These are phyloP conservation scores for Populus alba DNA, from an alignment of 345 rosid species.

Conservation along the genomic window DNA sequence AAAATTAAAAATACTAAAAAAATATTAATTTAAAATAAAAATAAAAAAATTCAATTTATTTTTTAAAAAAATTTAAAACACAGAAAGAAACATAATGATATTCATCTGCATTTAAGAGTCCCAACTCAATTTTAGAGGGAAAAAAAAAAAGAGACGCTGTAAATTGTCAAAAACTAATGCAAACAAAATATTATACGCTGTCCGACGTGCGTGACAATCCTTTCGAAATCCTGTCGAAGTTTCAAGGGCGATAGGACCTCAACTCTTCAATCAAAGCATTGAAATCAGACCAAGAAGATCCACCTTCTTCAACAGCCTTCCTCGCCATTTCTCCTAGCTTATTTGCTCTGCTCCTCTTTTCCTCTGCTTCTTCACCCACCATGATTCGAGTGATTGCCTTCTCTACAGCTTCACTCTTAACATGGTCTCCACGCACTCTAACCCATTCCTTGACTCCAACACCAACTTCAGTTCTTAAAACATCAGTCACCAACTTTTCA, in stretches of 20 bases:
- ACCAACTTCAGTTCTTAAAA: slow-evolving; percentile 22
- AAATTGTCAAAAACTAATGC: not conserved
- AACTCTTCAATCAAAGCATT: slow-evolving; percentile 19
- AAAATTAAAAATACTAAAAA: too few relatives aligned
- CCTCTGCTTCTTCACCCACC: slow-evolving; percentile 14
- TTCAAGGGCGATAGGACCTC: not conserved
- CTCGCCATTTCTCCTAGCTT: slow-evolving; percentile 24
- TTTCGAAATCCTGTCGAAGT: not conserved
- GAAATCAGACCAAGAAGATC: slow-evolving; percentile 30
- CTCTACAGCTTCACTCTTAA: slow-evolving; percentile 25
- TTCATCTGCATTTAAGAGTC: too few relatives aligned
- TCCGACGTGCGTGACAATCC: not conserved
- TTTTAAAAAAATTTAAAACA: too few relatives aligned
- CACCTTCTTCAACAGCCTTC: slow-evolving; percentile 33
- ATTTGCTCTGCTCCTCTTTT: slow-evolving; percentile 13
- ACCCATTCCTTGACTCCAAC: slow-evolving; percentile 25
- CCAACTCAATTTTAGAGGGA: too few relatives aligned
- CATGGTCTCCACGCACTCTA: slow-evolving; percentile 5
- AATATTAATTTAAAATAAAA: too few relatives aligned
- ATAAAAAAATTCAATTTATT: too few relatives aligned
- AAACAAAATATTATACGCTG: not conserved
- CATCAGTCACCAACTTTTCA: slow-evolving; percentile 33
- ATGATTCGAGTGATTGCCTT: slow-evolving; percentile 27
- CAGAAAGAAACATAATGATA: too few relatives aligned
- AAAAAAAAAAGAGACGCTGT: not conserved